A percentile compares a stretch with the other conserved stretches of the same genome.
Evolutionary conservation across 495 filamentous ascomycete species (phyloP).

Genomic region (Copromyces sp.): DNA sequence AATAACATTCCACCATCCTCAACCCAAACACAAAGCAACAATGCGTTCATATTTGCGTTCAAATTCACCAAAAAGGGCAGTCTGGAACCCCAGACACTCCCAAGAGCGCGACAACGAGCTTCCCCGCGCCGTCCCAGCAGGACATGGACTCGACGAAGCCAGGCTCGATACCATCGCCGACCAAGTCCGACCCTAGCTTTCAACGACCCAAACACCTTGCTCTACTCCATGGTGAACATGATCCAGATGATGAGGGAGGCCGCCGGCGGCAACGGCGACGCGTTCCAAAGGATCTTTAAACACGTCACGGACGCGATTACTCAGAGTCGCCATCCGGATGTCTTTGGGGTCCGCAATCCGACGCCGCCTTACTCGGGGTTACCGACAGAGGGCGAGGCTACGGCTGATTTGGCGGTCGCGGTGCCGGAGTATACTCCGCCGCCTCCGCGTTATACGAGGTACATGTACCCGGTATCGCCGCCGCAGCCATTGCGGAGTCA

Average conservation of each 20-base stretch:
- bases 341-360: not conserved
- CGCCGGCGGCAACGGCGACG: not conserved
- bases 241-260: not conserved
- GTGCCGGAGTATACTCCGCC: not conserved
- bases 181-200: not conserved
- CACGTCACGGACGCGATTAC: not conserved
- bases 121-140: too few relatives aligned
- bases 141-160: not conserved
- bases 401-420: not conserved
- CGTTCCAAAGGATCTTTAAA: not conserved
- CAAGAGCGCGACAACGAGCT: too few relatives aligned
- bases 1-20: too few relatives aligned
- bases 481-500: not conserved
- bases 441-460: not conserved
- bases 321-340: not conserved
- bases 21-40: too few relatives aligned
- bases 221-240: not conserved
- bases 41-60: too few relatives aligned
- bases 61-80: too few relatives aligned
- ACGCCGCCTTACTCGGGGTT: not conserved
- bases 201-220: not conserved
- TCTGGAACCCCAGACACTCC: too few relatives aligned
- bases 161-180: not conserved
- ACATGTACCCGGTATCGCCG: not conserved
- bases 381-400: not conserved